These are phyloP conservation scores for Yamadazyma pseudoaaseri DNA, from an alignment of 1,139 yeast genomes.

Conservation along the genomic window DNA sequence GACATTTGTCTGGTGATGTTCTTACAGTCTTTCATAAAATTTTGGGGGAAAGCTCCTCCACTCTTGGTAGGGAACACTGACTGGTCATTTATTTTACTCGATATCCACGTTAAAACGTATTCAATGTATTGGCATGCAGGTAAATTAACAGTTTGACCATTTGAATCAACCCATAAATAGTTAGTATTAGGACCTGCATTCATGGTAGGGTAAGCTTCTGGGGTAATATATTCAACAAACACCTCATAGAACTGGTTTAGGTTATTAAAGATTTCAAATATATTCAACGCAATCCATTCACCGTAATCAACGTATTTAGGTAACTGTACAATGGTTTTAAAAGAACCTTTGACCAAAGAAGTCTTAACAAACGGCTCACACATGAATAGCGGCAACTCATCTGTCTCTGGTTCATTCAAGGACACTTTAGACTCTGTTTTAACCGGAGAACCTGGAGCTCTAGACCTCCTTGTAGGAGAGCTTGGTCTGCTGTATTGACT, in stretches of 20 bases:
- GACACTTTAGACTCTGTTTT: conserved; percentile 8
- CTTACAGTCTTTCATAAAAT: conserved; percentile 76
- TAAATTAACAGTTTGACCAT: conserved; percentile 72
- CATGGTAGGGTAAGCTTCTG: conserved; percentile 90
- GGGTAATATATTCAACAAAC: conserved; percentile 83
- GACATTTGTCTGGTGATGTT: conserved; percentile 91
- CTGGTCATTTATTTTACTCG: conserved; percentile 84
- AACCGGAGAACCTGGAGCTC: conserved; percentile 14
- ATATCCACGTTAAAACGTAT: conserved; percentile 87
- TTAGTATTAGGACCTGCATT: conserved; percentile 92
- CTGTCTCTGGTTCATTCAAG: conserved; percentile 9
- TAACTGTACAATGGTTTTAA: conserved; percentile 89
- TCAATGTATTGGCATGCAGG: conserved; percentile 96
- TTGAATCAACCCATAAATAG: conserved; percentile 85
- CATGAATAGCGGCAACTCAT: conserved; percentile 59
- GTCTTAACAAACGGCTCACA: conserved; percentile 94
- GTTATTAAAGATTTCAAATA: conserved; percentile 85
- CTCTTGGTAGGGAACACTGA: conserved; percentile 87
- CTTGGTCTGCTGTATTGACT: conserved; percentile 22
- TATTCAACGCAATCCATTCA: conserved; percentile 94
- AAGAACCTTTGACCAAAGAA: conserved; percentile 95
- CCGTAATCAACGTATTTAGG: conserved; percentile 93
- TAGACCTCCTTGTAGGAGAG: conserved; percentile 34
- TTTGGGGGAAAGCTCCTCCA: conserved; percentile 92
- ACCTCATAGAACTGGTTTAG: conserved; percentile 86